phyloP scores from a whole-genome alignment of 2,329 filamentous ascomycete species.

The Aspergillus phoenicis region DNA sequence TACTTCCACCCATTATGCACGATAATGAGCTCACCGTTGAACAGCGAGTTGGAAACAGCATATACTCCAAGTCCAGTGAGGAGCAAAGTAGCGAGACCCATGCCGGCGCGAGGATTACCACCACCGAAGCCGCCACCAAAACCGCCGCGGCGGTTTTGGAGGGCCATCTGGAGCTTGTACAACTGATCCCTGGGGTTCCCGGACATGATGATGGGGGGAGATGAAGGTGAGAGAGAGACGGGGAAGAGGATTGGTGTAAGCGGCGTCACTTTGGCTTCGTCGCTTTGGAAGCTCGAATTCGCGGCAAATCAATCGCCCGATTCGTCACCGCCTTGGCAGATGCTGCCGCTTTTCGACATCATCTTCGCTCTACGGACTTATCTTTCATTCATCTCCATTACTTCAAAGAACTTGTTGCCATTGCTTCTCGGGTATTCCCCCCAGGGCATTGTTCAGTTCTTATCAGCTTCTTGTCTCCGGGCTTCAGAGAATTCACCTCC shows the following conservation, averaged over 20 bases:
- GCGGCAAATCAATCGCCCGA: slow-evolving; percentile 21
- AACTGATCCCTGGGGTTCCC: slow-evolving; percentile 67
- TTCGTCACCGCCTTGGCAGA: slow-evolving; percentile 30
- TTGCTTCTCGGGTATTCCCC: no score
- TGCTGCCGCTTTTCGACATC: slow-evolving; percentile 3
- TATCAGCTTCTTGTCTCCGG: no score
- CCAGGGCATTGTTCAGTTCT: no score
- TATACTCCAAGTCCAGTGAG: slow-evolving; percentile 52
- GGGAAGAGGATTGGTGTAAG: not conserved
- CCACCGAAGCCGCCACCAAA: slow-evolving; percentile 54
- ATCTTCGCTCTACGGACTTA: not conserved
- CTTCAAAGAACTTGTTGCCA: no score
- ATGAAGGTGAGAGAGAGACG: not conserved
- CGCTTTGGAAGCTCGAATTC: slow-evolving; percentile 14
- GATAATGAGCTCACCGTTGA: slow-evolving; percentile 59
- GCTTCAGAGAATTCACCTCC: not conserved
- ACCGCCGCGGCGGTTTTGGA: slow-evolving; percentile 55
- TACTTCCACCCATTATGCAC: not conserved
- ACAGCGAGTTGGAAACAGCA: slow-evolving; percentile 60
- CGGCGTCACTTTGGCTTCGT: slow-evolving; percentile 25
- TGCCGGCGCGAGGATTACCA: slow-evolving; percentile 52
- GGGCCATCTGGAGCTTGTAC: slow-evolving; percentile 64
- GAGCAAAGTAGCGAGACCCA: slow-evolving; percentile 54
- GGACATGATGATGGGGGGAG: slow-evolving; percentile 41
- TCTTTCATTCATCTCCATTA: not conserved